Conservation (phyloP, 768 basidiomycete species). For the Boletus tylopilopsis region DNA sequence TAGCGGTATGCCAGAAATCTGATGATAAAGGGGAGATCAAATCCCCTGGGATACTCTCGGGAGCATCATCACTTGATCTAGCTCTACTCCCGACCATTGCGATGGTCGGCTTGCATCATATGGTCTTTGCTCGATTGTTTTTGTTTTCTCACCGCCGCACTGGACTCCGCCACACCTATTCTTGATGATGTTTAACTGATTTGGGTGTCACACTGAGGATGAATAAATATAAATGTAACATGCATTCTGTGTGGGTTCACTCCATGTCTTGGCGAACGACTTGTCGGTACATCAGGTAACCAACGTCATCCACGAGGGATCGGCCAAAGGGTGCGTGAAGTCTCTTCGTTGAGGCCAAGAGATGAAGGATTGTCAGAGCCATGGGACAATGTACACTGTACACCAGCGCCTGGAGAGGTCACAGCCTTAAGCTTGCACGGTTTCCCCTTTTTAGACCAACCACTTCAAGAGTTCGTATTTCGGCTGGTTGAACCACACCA, state of each 20-base stretch:
- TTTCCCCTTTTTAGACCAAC: too few species aligned
- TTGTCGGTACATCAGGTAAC: slow-evolving; percentile 69
- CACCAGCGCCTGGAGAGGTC: slow-evolving; percentile 41
- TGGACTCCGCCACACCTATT: too few species aligned
- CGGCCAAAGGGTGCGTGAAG: slow-evolving; percentile 54
- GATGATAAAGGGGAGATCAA: not conserved
- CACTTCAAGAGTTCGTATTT: slow-evolving; percentile 6
- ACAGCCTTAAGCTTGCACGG: slow-evolving; percentile 6
- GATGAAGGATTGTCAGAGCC: slow-evolving; percentile 49
- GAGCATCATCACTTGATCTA: not conserved
- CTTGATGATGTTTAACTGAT: too few species aligned
- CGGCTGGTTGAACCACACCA: not conserved
- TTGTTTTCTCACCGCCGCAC: not conserved
- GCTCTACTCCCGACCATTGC: not conserved
- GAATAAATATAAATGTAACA: too few species aligned
- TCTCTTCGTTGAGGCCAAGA: slow-evolving; percentile 51
- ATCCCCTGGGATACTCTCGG: not conserved
- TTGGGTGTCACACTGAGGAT: too few species aligned
- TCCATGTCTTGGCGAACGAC: too few species aligned
- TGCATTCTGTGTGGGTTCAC: too few species aligned
- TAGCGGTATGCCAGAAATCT: slow-evolving; percentile 27
- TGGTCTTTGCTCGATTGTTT: not conserved
- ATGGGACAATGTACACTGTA: slow-evolving; percentile 52
- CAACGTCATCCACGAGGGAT: slow-evolving; percentile 41
- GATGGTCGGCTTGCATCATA: not conserved